Conservation (phyloP, 2,329 filamentous ascomycete genomes). For the Diplodia seriata region DNA sequence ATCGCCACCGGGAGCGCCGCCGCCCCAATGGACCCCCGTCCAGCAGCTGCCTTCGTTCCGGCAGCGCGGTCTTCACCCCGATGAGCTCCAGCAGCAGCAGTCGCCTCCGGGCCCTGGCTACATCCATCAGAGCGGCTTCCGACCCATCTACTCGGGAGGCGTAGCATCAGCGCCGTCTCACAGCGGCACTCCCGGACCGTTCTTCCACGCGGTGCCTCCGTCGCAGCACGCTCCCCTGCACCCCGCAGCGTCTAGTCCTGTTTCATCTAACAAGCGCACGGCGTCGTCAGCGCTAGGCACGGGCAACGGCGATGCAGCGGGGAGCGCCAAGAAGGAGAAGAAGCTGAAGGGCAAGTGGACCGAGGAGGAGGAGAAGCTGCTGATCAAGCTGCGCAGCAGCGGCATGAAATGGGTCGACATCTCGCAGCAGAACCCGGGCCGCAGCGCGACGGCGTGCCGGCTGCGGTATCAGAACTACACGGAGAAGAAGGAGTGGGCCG, state of each 20-base stretch:
- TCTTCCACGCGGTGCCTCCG: not conserved
- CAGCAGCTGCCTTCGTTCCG: slow-evolving; percentile 13
- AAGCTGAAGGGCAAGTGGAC: slow-evolving; percentile 87
- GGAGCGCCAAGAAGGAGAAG: slow-evolving; percentile 42
- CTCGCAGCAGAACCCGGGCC: slow-evolving; percentile 84
- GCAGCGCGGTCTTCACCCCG: slow-evolving; percentile 36
- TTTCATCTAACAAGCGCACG: slow-evolving; percentile 44
- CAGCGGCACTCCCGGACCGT: slow-evolving; percentile 35
- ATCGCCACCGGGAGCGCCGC: slow-evolving; percentile 16
- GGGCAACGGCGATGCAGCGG: slow-evolving; percentile 41
- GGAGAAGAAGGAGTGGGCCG: slow-evolving; percentile 91
- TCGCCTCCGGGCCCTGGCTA: slow-evolving; percentile 14
- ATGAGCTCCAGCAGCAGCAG: slow-evolving; percentile 47
- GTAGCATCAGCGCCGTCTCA: slow-evolving; percentile 32
- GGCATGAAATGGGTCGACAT: slow-evolving; percentile 99
- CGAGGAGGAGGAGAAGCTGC: slow-evolving; percentile 87
- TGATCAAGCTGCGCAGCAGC: slow-evolving; percentile 86
- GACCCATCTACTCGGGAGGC: slow-evolving; percentile 46
- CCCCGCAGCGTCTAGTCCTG: slow-evolving; percentile 47
- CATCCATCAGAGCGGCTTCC: slow-evolving; percentile 41
- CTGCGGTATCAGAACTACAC: slow-evolving; percentile 98
- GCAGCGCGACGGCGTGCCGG: slow-evolving; percentile 92
- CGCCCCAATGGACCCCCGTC: slow-evolving; percentile 18
- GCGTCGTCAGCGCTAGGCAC: slow-evolving; percentile 45
- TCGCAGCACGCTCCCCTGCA: slow-evolving; percentile 40